A percentile compares a stretch with the other conserved stretches of the same genome.
Conservation (phyloP, 1,139 yeast species). For the Keqinozyma sinolaborantium region DNA sequence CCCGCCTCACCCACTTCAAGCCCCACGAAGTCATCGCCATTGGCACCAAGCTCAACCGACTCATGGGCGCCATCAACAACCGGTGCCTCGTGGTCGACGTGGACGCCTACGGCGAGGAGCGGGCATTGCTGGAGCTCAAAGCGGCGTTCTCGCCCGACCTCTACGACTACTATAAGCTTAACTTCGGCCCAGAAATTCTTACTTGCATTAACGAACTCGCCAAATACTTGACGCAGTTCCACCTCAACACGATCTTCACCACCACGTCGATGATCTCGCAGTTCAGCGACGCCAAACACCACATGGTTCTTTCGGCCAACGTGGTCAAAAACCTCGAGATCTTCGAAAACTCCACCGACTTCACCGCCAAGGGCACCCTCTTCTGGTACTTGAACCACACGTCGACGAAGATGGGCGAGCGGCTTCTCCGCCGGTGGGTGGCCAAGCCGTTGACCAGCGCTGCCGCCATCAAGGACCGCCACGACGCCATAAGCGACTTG, state of each 20-base stretch:
- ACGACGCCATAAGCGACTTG: constrained; percentile 63
- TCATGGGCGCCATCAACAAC: constrained; percentile 26
- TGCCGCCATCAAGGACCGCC: constrained; percentile 52
- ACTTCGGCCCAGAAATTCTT: constrained; percentile 23
- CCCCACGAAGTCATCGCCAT: constrained; percentile 70
- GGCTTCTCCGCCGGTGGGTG: constrained; percentile 70
- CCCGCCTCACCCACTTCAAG: constrained; percentile 65
- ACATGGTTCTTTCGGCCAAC: constrained; percentile 68
- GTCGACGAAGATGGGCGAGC: constrained; percentile 68
- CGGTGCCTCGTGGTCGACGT: constrained; percentile 13
- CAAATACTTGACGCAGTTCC: constrained; percentile 58
- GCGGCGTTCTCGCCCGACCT: constrained; percentile 14
- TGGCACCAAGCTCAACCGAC: constrained; percentile 20
- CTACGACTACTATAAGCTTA: constrained; percentile 21
- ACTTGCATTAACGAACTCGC: constrained; percentile 48
- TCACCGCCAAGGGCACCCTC: constrained; percentile 60
- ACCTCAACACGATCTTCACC: constrained; percentile 54
- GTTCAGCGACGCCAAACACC: constrained; percentile 45
- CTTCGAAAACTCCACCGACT: constrained; percentile 60
- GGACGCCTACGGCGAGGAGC: constrained; percentile 7
- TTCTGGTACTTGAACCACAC: constrained; percentile 81
- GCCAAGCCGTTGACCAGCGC: constrained; percentile 61
- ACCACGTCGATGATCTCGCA: constrained; percentile 43
- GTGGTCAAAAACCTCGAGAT: constrained; percentile 72
- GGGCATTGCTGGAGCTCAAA: constrained; percentile 13